These are phyloP conservation scores for Coemansia sp. DNA, from an alignment of 192 early-diverging fungal genomes.

Conservation along the genomic window DNA sequence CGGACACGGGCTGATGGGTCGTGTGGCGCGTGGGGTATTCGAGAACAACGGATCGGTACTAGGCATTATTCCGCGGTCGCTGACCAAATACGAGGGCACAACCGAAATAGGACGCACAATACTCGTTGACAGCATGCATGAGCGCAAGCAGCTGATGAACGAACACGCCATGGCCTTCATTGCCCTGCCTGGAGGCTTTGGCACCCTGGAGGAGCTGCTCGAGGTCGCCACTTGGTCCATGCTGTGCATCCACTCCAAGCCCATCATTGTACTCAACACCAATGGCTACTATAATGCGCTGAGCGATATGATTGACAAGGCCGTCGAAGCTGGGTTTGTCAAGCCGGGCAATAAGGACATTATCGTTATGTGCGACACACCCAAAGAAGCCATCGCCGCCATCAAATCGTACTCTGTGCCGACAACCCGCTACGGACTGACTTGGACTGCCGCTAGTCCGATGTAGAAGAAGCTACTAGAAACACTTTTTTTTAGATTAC, in stretches of 20 bases:
- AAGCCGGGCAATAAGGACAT: slow-evolving; percentile 51
- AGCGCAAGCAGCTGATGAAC: slow-evolving; percentile 76
- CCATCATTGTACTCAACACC: slow-evolving; percentile 76
- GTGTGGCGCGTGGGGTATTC: slow-evolving; percentile 67
- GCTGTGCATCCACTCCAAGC: slow-evolving; percentile 79
- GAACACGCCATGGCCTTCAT: slow-evolving; percentile 72
- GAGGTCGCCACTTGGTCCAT: slow-evolving; percentile 83
- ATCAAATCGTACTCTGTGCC: slow-evolving; percentile 59
- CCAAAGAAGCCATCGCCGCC: slow-evolving; percentile 60
- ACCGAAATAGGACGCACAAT: slow-evolving; percentile 56
- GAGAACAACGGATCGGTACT: slow-evolving; percentile 65
- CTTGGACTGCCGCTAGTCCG: slow-evolving; percentile 46
- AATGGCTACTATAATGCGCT: slow-evolving; percentile 77
- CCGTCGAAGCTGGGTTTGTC: slow-evolving; percentile 69
- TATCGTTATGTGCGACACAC: slow-evolving; percentile 62
- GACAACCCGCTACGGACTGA: slow-evolving; percentile 50
- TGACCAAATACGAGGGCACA: slow-evolving; percentile 55
- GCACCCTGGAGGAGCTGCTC: slow-evolving; percentile 86
- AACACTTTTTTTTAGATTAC: background rate
- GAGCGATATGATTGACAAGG: slow-evolving; percentile 62
- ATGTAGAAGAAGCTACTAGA: background rate
- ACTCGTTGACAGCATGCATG: slow-evolving; percentile 81
- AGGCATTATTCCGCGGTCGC: slow-evolving; percentile 75
- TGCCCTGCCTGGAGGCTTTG: slow-evolving; percentile 84
- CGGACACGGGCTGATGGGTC: slow-evolving; percentile 77